Evolutionary conservation across 1,284 basidiomycete species (phyloP).

Genomic region (Sanghuangporus sanghuang): DNA sequence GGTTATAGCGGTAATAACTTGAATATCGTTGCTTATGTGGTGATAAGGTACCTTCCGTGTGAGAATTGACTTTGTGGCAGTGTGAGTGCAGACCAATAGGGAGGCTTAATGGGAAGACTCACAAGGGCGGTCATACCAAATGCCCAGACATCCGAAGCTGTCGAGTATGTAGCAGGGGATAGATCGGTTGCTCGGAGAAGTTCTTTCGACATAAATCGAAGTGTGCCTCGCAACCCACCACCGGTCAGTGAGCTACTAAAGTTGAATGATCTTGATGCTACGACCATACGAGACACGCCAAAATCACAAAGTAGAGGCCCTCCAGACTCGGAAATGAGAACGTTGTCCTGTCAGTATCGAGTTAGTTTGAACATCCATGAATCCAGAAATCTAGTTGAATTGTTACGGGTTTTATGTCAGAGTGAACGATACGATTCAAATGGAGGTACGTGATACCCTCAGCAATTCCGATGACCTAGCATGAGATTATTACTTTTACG

Average conservation of each 20-base stretch:
- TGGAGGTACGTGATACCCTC: neutral
- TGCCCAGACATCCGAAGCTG: constrained; percentile 7
- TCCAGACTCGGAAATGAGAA: neutral
- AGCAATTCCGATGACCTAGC: neutral
- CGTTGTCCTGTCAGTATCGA: neutral
- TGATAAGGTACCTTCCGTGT: no score
- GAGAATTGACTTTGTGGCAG: no score
- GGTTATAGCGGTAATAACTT: no score
- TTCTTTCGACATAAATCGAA: constrained; percentile 6
- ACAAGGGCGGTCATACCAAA: neutral
- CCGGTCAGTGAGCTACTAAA: neutral
- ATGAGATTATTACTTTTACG: neutral
- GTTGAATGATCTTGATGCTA: neutral
- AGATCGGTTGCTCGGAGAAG: neutral
- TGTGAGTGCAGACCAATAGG: no score
- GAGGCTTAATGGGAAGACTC: neutral
- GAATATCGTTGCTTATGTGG: no score
- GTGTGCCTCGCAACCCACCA: neutral
- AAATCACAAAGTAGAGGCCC: constrained; percentile 6
- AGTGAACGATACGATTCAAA: constrained; percentile 3
- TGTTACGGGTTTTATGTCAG: constrained; percentile 10
- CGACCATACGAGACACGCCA: constrained; percentile 1
- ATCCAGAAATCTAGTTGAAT: neutral
- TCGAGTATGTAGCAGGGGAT: neutral
- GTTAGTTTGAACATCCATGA: neutral